phyloP scores from a whole-genome alignment of 371 early-diverging fungal species.

The Polyrhizophydium stewartii region DNA sequence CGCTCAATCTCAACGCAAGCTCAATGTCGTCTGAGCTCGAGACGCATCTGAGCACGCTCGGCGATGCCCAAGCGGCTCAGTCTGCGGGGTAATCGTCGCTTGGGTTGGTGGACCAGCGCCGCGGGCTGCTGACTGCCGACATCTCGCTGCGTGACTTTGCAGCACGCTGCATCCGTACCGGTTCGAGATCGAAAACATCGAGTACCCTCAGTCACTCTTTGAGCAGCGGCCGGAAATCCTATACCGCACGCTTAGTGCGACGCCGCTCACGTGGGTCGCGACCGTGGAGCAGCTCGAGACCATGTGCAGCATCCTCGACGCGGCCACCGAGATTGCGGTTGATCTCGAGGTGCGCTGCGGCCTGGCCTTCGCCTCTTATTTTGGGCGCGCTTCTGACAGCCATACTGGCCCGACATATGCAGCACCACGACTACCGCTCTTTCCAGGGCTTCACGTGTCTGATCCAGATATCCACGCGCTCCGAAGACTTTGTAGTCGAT shows the following conservation, averaged over 20 bases:
- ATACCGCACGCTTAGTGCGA: constrained; percentile 57
- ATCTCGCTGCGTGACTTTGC: neutral
- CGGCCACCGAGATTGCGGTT: constrained; percentile 74
- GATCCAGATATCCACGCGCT: constrained; percentile 90
- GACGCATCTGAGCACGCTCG: constrained; percentile 25
- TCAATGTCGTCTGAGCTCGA: constrained; percentile 16
- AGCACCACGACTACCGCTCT: constrained; percentile 88
- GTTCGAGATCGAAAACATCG: constrained; percentile 77
- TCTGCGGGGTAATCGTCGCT: too few species aligned
- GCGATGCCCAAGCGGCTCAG: too few species aligned
- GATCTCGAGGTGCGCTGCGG: constrained; percentile 72
- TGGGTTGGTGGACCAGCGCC: too few species aligned
- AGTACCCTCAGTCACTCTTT: constrained; percentile 72
- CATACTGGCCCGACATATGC: neutral
- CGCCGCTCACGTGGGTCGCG: constrained; percentile 65
- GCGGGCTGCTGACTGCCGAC: neutral
- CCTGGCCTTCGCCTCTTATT: neutral
- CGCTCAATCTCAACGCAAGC: constrained; percentile 42
- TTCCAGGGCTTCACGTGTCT: constrained; percentile 94
- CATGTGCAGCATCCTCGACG: constrained; percentile 60
- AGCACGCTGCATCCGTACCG: constrained; percentile 84
- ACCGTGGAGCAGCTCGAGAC: constrained; percentile 59
- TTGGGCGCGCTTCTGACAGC: neutral
- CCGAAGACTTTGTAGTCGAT: constrained; percentile 87
- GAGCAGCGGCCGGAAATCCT: constrained; percentile 50